phyloP scores from a whole-genome alignment of 305 asterid genomes.

The Fraxinus angustifolia region DNA sequence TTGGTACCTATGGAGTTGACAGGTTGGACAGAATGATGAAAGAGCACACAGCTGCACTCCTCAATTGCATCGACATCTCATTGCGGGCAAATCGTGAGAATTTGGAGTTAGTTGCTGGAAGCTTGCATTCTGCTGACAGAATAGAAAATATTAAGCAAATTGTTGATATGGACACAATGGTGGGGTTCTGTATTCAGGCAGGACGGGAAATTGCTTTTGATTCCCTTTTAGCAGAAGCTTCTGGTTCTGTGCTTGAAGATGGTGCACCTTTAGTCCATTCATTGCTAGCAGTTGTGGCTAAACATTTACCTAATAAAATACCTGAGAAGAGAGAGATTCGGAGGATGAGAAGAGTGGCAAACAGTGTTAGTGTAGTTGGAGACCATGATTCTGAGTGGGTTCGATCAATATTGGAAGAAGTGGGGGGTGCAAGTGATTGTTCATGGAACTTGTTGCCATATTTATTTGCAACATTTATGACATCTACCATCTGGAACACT shows the following conservation, averaged over 20 bases:
- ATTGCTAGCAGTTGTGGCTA: neutral
- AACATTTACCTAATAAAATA: conserved; percentile 22
- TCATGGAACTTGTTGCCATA: conserved; percentile 95
- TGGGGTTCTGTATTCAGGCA: conserved; percentile 94
- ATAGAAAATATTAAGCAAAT: conserved; percentile 78
- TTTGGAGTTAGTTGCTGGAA: conserved; percentile 87
- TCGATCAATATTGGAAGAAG: conserved; percentile 75
- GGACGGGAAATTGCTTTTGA: conserved; percentile 87
- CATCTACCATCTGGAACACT: conserved; percentile 78
- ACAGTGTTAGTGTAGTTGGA: conserved; percentile 51
- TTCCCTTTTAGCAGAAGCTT: conserved; percentile 83
- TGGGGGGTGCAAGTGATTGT: conserved; percentile 87
- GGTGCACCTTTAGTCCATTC: conserved; percentile 95
- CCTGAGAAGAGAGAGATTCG: conserved; percentile 81
- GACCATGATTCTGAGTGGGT: conserved; percentile 94
- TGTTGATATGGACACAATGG: conserved; percentile 90
- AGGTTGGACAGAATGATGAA: conserved; percentile 80
- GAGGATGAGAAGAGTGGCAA: conserved; percentile 90
- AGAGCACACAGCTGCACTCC: conserved; percentile 92
- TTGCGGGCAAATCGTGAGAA: conserved; percentile 86
- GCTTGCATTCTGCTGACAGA: conserved; percentile 88
- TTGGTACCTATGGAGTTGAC: conserved; percentile 96
- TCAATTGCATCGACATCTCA: conserved; percentile 88
- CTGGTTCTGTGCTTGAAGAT: conserved; percentile 69
- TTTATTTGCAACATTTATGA: conserved; percentile 84